These are phyloP conservation scores for Fraxinus quadrangulata DNA, from an alignment of 257 asterid species.

Conservation along the genomic window DNA sequence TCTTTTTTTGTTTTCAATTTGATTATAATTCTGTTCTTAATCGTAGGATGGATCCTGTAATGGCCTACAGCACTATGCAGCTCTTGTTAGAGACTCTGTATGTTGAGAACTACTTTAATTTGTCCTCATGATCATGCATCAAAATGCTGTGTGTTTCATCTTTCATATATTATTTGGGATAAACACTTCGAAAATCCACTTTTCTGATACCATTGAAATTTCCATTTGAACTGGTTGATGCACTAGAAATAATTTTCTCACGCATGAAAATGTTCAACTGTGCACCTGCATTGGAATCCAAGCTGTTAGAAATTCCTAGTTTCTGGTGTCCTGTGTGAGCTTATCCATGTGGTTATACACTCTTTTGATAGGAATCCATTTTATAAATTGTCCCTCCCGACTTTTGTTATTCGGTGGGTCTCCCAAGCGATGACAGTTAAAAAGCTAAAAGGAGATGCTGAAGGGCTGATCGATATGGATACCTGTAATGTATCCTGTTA, in stretches of 20 bases:
- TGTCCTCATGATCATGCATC: constrained; percentile 6
- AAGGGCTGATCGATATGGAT: too few species aligned
- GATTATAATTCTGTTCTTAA: constrained; percentile 24
- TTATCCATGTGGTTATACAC: too few species aligned
- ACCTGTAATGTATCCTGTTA: too few species aligned
- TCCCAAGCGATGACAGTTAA: too few species aligned
- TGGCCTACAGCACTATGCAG: constrained; percentile 97
- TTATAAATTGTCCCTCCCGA: too few species aligned
- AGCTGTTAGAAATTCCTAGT: too few species aligned
- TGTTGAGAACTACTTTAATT: constrained; percentile 31
- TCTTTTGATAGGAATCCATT: too few species aligned
- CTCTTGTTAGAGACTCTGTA: constrained; percentile 89
- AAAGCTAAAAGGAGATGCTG: too few species aligned
- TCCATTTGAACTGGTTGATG: neutral
- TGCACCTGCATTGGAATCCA: too few species aligned
- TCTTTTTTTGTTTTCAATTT: constrained; percentile 11
- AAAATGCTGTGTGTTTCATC: constrained; percentile 6
- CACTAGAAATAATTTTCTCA: neutral
- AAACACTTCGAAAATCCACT: neutral
- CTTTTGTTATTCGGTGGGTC: too few species aligned
- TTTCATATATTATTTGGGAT: constrained; percentile 5
- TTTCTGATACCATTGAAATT: constrained; percentile 10
- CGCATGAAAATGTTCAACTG: too few species aligned
- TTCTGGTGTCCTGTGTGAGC: too few species aligned
- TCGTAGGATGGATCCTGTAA: constrained; percentile 96